phyloP scores from a whole-genome alignment of 768 basidiomycete species.

The Leccinum obscurum region DNA sequence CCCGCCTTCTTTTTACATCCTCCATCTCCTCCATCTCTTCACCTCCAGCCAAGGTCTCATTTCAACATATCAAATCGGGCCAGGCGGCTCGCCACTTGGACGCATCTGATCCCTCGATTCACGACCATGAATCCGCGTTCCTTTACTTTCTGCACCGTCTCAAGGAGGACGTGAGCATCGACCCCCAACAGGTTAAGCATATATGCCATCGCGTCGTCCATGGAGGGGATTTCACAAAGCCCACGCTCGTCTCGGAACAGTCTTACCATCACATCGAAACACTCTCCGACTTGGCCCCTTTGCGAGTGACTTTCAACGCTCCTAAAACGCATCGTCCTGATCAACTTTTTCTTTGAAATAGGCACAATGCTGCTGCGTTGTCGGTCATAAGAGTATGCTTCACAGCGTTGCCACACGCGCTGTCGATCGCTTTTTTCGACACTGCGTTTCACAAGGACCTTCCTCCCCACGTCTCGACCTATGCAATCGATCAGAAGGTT shows the following conservation, averaged over 20 bases:
- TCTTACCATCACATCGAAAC: constrained; percentile 72
- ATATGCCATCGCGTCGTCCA: constrained; percentile 86
- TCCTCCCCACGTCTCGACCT: constrained; percentile 73
- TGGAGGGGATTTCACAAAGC: constrained; percentile 75
- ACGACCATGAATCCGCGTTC: constrained; percentile 65
- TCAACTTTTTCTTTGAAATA: constrained; percentile 15
- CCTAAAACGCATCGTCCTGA: neutral
- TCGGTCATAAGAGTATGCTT: constrained; percentile 63
- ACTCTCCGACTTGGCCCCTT: constrained; percentile 77
- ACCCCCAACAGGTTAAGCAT: constrained; percentile 44
- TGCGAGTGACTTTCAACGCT: constrained; percentile 46
- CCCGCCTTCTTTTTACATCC: constrained; percentile 49
- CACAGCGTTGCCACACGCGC: constrained; percentile 59
- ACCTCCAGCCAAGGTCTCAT: constrained; percentile 53
- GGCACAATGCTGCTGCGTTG: constrained; percentile 64
- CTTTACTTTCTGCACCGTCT: constrained; percentile 55
- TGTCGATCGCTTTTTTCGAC: constrained; percentile 85
- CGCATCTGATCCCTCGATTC: constrained; percentile 36
- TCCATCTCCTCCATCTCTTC: constrained; percentile 59
- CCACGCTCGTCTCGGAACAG: constrained; percentile 65
- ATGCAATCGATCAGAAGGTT: constrained; percentile 68
- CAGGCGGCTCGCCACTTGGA: constrained; percentile 20
- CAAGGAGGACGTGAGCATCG: constrained; percentile 41
- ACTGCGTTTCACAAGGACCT: constrained; percentile 82
- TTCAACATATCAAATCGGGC: constrained; percentile 24